phyloP scores from a whole-genome alignment of 2,329 filamentous ascomycete species.

The Laburnicola sp. region DNA sequence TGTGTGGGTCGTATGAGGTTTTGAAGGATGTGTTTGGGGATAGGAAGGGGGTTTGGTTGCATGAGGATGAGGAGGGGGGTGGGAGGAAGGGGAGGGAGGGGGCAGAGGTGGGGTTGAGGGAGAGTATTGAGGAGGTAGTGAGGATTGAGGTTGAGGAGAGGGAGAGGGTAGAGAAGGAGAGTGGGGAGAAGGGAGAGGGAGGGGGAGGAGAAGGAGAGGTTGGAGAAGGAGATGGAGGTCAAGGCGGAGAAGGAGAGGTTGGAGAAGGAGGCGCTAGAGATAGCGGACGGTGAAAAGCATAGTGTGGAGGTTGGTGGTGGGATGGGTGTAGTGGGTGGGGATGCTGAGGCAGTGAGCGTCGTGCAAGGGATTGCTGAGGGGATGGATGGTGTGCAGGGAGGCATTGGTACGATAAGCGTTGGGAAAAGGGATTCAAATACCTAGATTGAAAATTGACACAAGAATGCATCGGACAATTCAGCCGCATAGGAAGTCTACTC shows the following conservation, averaged over 20 bases:
- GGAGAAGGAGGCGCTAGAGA: constrained; percentile 7
- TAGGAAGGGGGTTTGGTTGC: constrained; percentile 48
- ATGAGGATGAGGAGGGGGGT: constrained; percentile 28
- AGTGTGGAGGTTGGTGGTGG: no score
- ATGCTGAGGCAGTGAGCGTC: no score
- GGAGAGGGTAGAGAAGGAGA: constrained; percentile 23
- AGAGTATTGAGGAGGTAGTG: constrained; percentile 16
- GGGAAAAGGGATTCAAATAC: no score
- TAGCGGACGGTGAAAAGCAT: constrained; percentile 7
- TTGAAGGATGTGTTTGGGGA: constrained; percentile 54
- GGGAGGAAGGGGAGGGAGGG: constrained; percentile 18
- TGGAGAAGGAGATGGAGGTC: constrained; percentile 16
- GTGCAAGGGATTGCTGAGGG: no score
- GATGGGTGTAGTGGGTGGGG: no score
- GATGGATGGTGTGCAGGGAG: no score
- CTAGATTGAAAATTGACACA: no score
- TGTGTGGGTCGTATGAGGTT: constrained; percentile 40
- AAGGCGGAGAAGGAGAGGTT: constrained; percentile 13
- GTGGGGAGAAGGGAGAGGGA: constrained; percentile 14
- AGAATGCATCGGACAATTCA: no score
- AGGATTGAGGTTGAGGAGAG: constrained; percentile 22
- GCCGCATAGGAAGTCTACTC: no score
- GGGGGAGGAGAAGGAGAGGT: constrained; percentile 11
- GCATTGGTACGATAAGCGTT: no score
- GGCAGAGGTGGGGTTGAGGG: constrained; percentile 18